Evolutionary conservation across 2,329 filamentous ascomycete genomes (phyloP).

Genomic region (Aspergillus latus): DNA sequence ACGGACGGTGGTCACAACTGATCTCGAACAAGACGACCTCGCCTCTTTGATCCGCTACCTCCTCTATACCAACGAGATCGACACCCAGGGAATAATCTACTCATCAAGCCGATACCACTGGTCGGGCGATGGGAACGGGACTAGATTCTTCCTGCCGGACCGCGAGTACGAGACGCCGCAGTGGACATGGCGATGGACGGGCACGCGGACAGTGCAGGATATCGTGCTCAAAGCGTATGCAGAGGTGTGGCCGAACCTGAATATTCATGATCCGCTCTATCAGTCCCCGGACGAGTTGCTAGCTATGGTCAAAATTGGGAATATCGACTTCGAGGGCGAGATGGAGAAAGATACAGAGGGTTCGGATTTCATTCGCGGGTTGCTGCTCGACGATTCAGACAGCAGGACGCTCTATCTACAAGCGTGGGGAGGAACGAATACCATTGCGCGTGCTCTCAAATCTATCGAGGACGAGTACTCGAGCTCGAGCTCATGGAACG

Average conservation of each 20-base stretch:
- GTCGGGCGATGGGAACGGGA: conserved; percentile 6
- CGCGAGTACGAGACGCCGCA: background rate
- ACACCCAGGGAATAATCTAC: conserved; percentile 6
- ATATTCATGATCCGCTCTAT: conserved; percentile 5
- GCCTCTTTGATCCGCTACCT: conserved; percentile 9
- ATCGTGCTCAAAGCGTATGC: background rate
- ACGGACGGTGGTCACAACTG: background rate
- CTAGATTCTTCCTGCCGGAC: background rate
- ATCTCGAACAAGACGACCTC: conserved; percentile 7
- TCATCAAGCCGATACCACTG: conserved; percentile 3
- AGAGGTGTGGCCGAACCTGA: background rate
- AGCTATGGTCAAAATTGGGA: background rate
- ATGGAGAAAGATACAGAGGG: conserved; percentile 4
- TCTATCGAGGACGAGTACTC: conserved; percentile 5
- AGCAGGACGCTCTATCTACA: conserved; percentile 1
- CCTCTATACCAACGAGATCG: conserved; percentile 10
- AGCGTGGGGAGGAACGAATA: conserved; percentile 9
- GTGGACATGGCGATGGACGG: conserved; percentile 4
- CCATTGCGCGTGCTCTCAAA: conserved; percentile 6
- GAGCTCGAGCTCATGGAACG: background rate
- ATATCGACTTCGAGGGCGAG: conserved; percentile 6
- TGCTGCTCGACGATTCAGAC: background rate
- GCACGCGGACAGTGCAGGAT: conserved; percentile 4
- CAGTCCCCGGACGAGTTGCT: background rate
- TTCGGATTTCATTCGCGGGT: conserved; percentile 1